Base-by-base conservation (phyloP, 2,329 filamentous ascomycete genomes). In the Coniochaeta pulveracea region DNA sequence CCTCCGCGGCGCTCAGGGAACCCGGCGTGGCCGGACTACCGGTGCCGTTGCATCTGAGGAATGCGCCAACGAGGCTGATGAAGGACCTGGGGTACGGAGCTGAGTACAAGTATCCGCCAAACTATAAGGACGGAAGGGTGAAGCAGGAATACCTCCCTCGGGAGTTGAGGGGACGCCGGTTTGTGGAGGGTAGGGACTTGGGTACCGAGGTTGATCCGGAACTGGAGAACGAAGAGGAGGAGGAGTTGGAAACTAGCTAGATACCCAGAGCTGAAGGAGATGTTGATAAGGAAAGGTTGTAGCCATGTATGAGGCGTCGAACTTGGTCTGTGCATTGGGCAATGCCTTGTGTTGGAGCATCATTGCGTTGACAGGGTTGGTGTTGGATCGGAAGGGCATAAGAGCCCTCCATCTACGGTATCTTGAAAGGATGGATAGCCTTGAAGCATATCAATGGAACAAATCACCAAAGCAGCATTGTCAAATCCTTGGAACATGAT, bases 81-180 rank as follows among this genome's bases (percentile, higher is more conserved):
- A 83, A 88, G 47, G 89, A 95, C 44, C 61, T 96, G 43, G 89
- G 85, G 0, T 93, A 86, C 49, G 88, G 88, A 1, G 79, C 76
- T 32, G 83, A 86, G 52, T 98, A 98, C 57, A 96, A 96, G 56
- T 96, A 98, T 50, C 93, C 93, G 44, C 91, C 91, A 0, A 84
- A 93, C 45, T 98, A 89, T 49, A 59, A 72, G 33, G 76, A 88
- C 39, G 91, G 91, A 0, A 73, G 63, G 44, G 89, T 96, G 1
- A 70, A 65, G 41, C 91, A 98, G 60, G 81, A 88, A 16, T 98
- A 96, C 56, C 56, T 98, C n/a, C 91, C 91, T 0, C 79, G 85
- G 9, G 71, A 72, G 35, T 55, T 98, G 6, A 54, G 63, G 22
- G 85, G 79, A 0, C 67, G 81, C 30, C 63, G 48, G 14, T 96